phyloP scores from a whole-genome alignment of 305 asterid genomes.

The Fraxinus ornus region DNA sequence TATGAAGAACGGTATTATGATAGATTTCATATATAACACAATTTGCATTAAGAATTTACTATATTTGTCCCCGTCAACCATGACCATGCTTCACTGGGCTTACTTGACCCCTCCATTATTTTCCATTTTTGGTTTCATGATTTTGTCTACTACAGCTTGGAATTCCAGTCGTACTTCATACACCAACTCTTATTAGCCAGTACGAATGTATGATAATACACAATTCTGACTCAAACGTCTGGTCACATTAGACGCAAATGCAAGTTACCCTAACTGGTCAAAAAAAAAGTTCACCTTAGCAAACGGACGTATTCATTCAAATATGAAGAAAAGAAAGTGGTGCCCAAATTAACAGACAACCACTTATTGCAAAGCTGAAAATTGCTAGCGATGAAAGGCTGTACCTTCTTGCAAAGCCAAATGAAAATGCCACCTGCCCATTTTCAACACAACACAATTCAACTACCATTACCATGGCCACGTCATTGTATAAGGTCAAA shows the following conservation, averaged over 20 bases:
- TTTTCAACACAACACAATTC: slow-evolving; percentile 69
- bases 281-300: neutral
- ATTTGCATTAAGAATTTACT: neutral
- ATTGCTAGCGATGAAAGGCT: slow-evolving; percentile 12
- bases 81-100: neutral
- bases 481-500: slow-evolving; percentile 95
- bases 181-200: neutral
- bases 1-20: neutral
- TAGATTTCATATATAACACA: neutral
- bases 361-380: neutral
- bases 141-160: neutral
- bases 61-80: neutral
- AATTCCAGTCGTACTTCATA: neutral
- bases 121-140: neutral
- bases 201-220: neutral
- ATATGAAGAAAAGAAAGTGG: neutral
- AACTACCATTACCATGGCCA: slow-evolving; percentile 86
- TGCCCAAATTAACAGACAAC: neutral
- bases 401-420: slow-evolving; percentile 89
- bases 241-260: neutral
- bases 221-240: neutral
- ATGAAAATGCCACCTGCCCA: slow-evolving; percentile 87
- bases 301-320: neutral
- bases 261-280: neutral
- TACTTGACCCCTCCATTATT: neutral